These are phyloP conservation scores for Fallopia convolvulus DNA, from an alignment of 148 eudicot species.

Conservation along the genomic window DNA sequence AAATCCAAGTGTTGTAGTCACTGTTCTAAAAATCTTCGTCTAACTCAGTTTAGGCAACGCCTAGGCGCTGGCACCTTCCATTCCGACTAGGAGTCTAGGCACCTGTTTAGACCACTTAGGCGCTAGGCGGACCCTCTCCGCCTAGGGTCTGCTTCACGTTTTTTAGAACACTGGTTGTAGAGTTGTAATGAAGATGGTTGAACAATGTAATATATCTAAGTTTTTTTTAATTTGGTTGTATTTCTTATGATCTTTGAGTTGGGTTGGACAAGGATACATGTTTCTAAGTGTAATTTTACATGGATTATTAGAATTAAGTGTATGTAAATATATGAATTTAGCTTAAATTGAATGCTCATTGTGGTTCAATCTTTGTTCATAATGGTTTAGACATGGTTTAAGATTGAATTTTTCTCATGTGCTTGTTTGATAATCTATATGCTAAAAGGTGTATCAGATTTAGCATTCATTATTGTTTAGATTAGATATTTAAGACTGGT, in stretches of 20 bases:
- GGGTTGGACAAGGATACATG: not conserved
- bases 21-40: too few relatives aligned
- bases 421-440: too few relatives aligned
- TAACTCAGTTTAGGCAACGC: too few relatives aligned
- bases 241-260: not conserved
- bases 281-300: conserved; percentile 1
- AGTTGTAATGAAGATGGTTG: not conserved
- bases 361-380: not conserved
- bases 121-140: too few relatives aligned
- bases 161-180: too few relatives aligned
- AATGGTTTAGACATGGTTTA: not conserved
- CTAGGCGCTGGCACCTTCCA: too few relatives aligned
- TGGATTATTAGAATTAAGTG: not conserved
- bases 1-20: conserved; percentile 15
- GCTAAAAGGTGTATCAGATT: too few relatives aligned
- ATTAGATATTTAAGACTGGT: too few relatives aligned
- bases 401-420: not conserved
- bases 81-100: too few relatives aligned
- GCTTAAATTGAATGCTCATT: not conserved
- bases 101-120: too few relatives aligned
- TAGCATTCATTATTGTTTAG: too few relatives aligned
- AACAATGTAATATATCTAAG: not conserved
- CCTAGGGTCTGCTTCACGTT: too few relatives aligned
- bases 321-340: not conserved
- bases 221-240: not conserved